phyloP scores from a whole-genome alignment of 352 stramenopile genomes.

The Phytopythium mirpurense region DNA sequence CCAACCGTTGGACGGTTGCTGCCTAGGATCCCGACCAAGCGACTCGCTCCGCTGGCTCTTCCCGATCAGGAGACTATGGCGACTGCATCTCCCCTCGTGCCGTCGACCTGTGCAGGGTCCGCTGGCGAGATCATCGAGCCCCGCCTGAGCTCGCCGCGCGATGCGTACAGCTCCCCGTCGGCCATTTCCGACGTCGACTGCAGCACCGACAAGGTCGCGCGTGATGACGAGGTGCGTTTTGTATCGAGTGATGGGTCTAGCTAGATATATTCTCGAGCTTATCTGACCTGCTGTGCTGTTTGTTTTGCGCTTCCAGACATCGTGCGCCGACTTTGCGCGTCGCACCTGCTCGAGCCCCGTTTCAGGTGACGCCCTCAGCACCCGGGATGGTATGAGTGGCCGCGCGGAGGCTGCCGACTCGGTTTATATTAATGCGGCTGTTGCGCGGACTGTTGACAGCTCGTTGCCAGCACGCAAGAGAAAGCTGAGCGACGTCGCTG shows the following conservation, averaged over 20 bases:
- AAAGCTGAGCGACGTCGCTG: constrained; percentile 34
- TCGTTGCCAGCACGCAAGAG: constrained; percentile 50
- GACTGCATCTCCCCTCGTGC: not conserved
- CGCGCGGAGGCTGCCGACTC: constrained; percentile 20
- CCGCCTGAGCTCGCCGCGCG: constrained; percentile 27
- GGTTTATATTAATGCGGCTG: constrained; percentile 73
- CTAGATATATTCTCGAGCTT: too few relatives aligned
- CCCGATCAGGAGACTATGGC: not conserved
- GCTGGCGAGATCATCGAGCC: constrained; percentile 15
- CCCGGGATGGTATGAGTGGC: constrained; percentile 31
- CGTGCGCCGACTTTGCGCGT: constrained; percentile 3
- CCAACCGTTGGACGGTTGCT: not conserved
- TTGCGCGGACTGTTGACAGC: constrained; percentile 61
- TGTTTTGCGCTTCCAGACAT: constrained; percentile 6
- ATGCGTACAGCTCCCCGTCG: constrained; percentile 50
- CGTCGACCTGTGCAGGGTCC: not conserved
- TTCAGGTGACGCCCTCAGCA: constrained; percentile 32
- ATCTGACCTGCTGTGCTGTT: not conserved
- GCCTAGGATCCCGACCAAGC: not conserved
- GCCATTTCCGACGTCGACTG: constrained; percentile 60
- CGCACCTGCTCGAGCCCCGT: constrained; percentile 4
- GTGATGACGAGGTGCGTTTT: constrained; percentile 6
- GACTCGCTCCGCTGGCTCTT: not conserved
- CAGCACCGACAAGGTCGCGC: constrained; percentile 23
- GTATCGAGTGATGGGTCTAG: not conserved